Percentiles rank a stretch among this genome's conserved stretches.
phyloP scores from a whole-genome alignment of 441 rosid species.

The Jatropha podagrica region DNA sequence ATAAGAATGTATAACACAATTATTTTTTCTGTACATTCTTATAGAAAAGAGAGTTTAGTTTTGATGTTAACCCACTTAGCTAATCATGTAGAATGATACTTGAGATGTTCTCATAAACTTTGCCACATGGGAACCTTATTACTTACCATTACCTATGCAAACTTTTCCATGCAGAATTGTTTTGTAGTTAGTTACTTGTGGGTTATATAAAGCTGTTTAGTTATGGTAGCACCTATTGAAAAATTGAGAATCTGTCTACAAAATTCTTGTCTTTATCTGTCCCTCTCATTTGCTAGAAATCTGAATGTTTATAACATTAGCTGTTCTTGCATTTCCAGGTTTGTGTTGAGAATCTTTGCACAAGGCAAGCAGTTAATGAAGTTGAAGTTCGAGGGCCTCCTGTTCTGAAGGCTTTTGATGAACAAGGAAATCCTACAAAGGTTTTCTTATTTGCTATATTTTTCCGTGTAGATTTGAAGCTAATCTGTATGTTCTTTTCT shows the following conservation, averaged over 20 bases:
- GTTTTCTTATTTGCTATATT: conserved; percentile 41
- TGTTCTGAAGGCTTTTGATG: conserved; percentile 85
- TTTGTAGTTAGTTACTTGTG: not conserved
- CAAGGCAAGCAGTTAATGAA: conserved; percentile 78
- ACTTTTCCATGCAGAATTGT: not conserved
- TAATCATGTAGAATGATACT: not conserved
- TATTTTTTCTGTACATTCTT: not conserved
- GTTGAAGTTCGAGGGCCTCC: conserved; percentile 97
- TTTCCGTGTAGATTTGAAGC: conserved; percentile 6
- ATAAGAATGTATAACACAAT: not conserved
- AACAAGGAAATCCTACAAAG: conserved; percentile 91
- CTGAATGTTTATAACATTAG: conserved; percentile 2
- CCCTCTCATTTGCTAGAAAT: not conserved
- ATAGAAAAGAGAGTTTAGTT: not conserved
- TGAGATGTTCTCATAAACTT: not conserved
- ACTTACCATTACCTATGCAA: not conserved
- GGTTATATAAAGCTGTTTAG: not conserved
- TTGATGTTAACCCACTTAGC: not conserved
- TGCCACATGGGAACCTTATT: not conserved
- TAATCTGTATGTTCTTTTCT: not conserved
- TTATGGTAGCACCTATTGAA: not conserved
- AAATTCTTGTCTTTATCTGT: conserved; percentile 6
- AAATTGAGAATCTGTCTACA: not conserved
- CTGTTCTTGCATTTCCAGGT: conserved; percentile 51
- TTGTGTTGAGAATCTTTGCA: conserved; percentile 54